Evolutionary conservation across 73 alveolate genomes (phyloP).

Genomic region (Paramecium primaurelia): DNA sequence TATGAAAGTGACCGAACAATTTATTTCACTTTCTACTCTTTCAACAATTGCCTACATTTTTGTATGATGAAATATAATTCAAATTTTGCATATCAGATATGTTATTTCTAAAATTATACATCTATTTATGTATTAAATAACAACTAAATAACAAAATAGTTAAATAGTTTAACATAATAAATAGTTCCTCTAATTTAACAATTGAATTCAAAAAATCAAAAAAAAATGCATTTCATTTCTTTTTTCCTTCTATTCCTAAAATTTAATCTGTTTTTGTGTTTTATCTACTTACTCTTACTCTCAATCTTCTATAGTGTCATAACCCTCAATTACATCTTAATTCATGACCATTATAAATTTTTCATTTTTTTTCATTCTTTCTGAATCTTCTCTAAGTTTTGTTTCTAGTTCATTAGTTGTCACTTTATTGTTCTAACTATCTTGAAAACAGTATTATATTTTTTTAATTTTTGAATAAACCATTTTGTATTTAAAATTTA

Average conservation of each 20-base stretch:
- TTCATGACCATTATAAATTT: background rate
- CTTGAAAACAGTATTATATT: slow-evolving; percentile 72
- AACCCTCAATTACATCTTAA: slow-evolving; percentile 92
- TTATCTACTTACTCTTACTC: slow-evolving; percentile 93
- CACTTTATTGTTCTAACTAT: slow-evolving; percentile 85
- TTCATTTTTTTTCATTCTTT: slow-evolving; percentile 89
- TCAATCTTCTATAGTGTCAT: slow-evolving; percentile 92
- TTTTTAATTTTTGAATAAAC: too few relatives aligned
- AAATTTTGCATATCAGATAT: background rate
- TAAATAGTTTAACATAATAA: background rate
- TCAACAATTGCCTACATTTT: background rate
- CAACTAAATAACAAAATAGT: background rate
- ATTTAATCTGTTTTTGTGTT: slow-evolving; percentile 97
- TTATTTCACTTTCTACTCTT: background rate
- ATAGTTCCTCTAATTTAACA: background rate
- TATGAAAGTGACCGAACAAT: background rate
- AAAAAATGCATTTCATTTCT: slow-evolving; percentile 10
- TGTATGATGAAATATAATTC: background rate
- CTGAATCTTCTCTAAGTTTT: slow-evolving; percentile 94
- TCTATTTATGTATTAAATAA: background rate
- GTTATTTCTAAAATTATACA: background rate
- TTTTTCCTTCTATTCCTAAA: slow-evolving; percentile 94
- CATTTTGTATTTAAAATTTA: too few relatives aligned
- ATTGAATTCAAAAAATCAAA: background rate
- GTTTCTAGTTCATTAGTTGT: slow-evolving; percentile 92